Base-by-base conservation (phyloP, 352 stramenopile genomes). In the Hyaloperonospora brassicae region DNA sequence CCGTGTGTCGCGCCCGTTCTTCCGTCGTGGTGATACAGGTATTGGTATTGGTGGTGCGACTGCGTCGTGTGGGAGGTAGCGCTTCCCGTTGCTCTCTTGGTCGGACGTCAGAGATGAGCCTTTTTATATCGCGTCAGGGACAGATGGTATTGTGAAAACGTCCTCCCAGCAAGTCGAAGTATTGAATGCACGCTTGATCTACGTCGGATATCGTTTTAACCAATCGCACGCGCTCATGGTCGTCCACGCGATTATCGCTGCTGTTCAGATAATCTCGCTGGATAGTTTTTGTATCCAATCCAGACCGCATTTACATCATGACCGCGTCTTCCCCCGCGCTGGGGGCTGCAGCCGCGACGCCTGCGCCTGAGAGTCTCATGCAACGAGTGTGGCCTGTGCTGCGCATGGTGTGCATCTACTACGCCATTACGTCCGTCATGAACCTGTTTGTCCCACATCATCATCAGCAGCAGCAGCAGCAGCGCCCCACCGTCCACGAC, bases 361-460 rank as follows among this genome's bases (percentile, higher is more conserved):
- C 63, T 10, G 56, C 52, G 6, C 52, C 69, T 50, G 60, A 78
- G 55, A 66, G 65, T n/a, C 44, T 84, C 11, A 65, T 81, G 59
- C 73, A 88, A 44, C 73, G 76, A 40, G 10, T 84, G 49, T 84
- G 76, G 66, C 78, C 80, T 35, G 64, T 87, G 54, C 41, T 88
- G 30, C 83, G 79, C 59, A 81, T 90, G 63, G 41, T 89, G n/a
- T 66, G 80, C 56, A 76, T 91, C 54, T 93, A 82, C 75, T 93
- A 93, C 69, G 68, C 78, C 34, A 76, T 93, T 52, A 75, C 86
- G 45, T 66, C 72, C 38, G 71, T 75, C 45, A 72, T 79, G 50
- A 66, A 63, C 44, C 60, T 70, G 34, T 63, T 86, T 11, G 6
- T 46, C 8, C 23, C 52, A n/a, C 52, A 58, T 39, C 51, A 59